Base-by-base conservation (phyloP, 1,139 yeast genomes). In the Candida buenavistaensis region DNA sequence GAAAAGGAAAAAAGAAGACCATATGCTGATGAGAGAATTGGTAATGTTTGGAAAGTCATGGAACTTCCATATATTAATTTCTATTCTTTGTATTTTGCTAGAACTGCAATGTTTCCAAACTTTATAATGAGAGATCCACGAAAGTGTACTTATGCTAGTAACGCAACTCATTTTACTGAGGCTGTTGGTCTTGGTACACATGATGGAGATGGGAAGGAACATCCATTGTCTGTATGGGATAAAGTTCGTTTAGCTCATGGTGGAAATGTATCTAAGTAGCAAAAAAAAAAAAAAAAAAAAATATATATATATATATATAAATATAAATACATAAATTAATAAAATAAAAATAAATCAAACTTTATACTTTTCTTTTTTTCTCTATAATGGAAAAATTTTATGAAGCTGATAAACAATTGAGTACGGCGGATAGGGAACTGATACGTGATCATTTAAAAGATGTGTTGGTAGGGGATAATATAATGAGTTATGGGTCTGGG, bases 381-480 rank as follows among this genome's bases (percentile, higher is more conserved):
- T n/a, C 12, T n/a, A n/a, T 22, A 12, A n/a, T 12, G 6, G 24
- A 22, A n/a, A 33, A 33, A 24, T 70, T 70, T 43, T 69, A 68
- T 44, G 72, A 69, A 41, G 75, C 73, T 1, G 76, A 70, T 45
- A 61, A 55, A 23, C 38, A 53, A 27, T 54, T 70, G 33, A 51
- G 54, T n/a, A 41, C 41, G 2, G 46, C 53, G 8, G 75, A 70
- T 38, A 48, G 76, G 26, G 43, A 36, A 3, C 54, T 54, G 17
- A 40, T 70, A 15, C 55, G 66, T 3, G 39, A 54, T n/a, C 72
- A 64, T 34, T 52, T 70, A 34, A 50, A 54, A 28, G 16, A 41
- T 6, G 47, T 63, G 5, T 51, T 60, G 4, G 46, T 59, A 14
- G 45, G 46, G 25, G 50, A 69, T 6, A 55, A 59, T 14, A 26